Conservation (phyloP, 331 rosid species). For the Phaseolus coccineus region DNA sequence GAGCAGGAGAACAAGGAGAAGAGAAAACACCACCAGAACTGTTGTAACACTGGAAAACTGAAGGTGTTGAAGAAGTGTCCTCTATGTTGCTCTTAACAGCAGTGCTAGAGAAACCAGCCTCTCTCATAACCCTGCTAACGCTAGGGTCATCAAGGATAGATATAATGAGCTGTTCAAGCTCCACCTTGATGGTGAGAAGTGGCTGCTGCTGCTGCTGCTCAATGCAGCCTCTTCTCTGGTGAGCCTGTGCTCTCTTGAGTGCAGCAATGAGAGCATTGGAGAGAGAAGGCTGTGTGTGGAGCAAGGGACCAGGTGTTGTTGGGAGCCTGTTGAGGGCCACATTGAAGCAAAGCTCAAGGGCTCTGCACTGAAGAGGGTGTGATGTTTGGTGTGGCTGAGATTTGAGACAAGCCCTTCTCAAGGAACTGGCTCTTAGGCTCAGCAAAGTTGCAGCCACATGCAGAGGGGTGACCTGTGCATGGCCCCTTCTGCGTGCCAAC, state of each 20-base stretch:
- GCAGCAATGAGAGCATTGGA: constrained; percentile 97
- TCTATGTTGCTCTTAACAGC: constrained; percentile 76
- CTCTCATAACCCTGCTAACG: constrained; percentile 98
- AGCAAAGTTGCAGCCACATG: constrained; percentile 93
- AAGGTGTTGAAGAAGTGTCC: constrained; percentile 52
- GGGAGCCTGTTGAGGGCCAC: constrained; percentile 97
- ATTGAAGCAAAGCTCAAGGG: constrained; percentile 97
- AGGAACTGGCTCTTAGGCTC: constrained; percentile 60
- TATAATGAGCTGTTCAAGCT: constrained; percentile 84
- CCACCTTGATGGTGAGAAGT: constrained; percentile 76
- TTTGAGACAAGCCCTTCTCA: constrained; percentile 82
- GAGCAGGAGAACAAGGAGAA: constrained; percentile 80
- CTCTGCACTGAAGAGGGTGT: constrained; percentile 82
- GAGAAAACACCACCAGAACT: constrained; percentile 77
- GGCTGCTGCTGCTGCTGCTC: constrained; percentile 92
- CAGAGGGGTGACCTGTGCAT: constrained; percentile 98
- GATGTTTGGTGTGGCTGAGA: constrained; percentile 65
- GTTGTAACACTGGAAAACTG: constrained; percentile 68
- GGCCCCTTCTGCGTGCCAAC: constrained; percentile 87
- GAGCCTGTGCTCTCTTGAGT: constrained; percentile 93
- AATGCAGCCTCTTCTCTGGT: constrained; percentile 88
- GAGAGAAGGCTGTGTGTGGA: constrained; percentile 75
- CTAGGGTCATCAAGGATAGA: constrained; percentile 96
- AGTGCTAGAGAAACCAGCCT: constrained; percentile 92
- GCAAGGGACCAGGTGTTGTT: constrained; percentile 66